Base-by-base conservation (phyloP, 768 basidiomycete species). In the Galerina sulciceps region DNA sequence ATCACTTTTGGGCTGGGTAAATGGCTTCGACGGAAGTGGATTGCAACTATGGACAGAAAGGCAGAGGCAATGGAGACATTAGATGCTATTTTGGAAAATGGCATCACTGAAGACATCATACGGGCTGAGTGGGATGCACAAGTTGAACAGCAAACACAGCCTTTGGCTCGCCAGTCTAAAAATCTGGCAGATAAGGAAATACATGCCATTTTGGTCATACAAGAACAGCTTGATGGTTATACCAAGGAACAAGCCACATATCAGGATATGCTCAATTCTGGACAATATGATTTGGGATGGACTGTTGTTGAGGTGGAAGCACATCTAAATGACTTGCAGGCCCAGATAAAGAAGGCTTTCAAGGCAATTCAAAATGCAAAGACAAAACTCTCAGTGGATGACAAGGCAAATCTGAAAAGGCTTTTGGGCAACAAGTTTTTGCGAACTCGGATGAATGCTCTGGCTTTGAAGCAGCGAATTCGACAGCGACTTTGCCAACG, bases 401-500 rank as follows among this genome's bases (percentile, higher is more conserved):
- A 20, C 14, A 20, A 45, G 13, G 20, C 49, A 8, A 57, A 52
- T 49, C 51, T 58, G 10, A 47, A 40, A 10, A 64, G 58, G 18
- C 11, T 59, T n/a, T 15, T 48, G 10, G 57, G 57, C 6, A 62
- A 50, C 57, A 57, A 65, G n/a, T 69, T 55, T 44, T 45, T 71
- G 26, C 26, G 51, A 6, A 20, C 60, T 15, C 62, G 60, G 0
- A 58, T 72, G 58, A 67, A 70, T 60, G 67, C 68, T 4, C 53
- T 44, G 5, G 67, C 65, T 6, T 10, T 71, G 14, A 75, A 75
- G 53, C 45, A 55, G 9, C 38, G 65, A 8, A 55, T 73, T 1
- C 60, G 63, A 0, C 61, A 71, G 18, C 46, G 47, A 3, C 49
- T 73, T 4, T 54, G 63, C 3, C 47, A 64, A 11, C 49, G 61